These are phyloP conservation scores for Rhododendron ferrugineum DNA, from an alignment of 148 eudicot species.

Conservation along the genomic window DNA sequence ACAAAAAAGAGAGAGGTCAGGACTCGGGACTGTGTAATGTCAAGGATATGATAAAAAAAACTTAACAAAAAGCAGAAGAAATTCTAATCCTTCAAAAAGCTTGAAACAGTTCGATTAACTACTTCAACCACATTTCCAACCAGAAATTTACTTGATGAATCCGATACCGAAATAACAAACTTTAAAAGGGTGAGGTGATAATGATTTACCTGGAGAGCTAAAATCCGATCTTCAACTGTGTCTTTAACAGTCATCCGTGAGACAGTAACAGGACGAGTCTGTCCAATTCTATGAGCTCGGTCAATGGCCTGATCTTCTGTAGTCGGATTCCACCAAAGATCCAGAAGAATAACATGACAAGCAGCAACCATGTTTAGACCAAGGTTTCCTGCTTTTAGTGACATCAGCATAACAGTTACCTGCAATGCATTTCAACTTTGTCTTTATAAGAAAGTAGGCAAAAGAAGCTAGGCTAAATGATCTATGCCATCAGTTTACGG, in stretches of 20 bases:
- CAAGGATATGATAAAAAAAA: background rate
- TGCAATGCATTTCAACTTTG: conserved; percentile 22
- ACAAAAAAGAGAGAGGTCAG: background rate
- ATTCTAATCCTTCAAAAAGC: background rate
- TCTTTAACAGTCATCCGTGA: conserved; percentile 84
- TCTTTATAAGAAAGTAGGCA: background rate
- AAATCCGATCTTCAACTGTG: conserved; percentile 93
- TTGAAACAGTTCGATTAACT: background rate
- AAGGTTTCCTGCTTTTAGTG: conserved; percentile 95
- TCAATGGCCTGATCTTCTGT: conserved; percentile 99
- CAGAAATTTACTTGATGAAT: background rate
- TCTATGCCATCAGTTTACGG: background rate
- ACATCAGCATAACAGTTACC: conserved; percentile 97
- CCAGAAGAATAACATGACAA: conserved; percentile 90
- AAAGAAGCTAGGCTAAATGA: background rate
- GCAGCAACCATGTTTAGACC: conserved; percentile 99
- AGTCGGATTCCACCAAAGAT: conserved; percentile 99
- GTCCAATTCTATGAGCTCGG: conserved; percentile 98
- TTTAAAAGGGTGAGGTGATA: background rate
- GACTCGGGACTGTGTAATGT: background rate
- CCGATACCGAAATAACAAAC: background rate
- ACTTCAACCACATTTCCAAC: background rate
- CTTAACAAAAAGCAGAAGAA: background rate
- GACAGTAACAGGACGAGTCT: conserved; percentile 93
- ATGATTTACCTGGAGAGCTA: conserved; percentile 75